phyloP scores from a whole-genome alignment of 805 yeast species.

The Saccharomycopsis schoenii region DNA sequence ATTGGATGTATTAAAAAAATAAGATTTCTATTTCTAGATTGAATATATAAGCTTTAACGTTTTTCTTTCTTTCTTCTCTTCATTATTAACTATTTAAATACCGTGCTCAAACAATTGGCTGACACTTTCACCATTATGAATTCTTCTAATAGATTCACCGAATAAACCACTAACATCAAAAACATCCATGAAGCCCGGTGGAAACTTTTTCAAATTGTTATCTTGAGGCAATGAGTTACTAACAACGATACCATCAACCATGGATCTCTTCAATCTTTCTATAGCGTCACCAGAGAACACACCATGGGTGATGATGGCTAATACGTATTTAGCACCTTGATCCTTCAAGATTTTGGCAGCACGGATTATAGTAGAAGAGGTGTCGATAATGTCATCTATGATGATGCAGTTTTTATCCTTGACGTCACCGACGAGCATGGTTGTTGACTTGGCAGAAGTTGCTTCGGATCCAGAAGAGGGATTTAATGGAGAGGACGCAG shows the following conservation, averaged over 20 bases:
- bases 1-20: not conserved
- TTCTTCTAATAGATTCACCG: slow-evolving; percentile 92
- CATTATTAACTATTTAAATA: slow-evolving; percentile 21
- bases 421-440: slow-evolving; percentile 96
- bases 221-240: slow-evolving; percentile 89
- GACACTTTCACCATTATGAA: slow-evolving; percentile 94
- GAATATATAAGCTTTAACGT: not conserved
- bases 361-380: slow-evolving; percentile 82
- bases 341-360: slow-evolving; percentile 89
- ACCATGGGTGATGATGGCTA: slow-evolving; percentile 88
- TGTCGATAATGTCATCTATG: slow-evolving; percentile 89
- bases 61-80: not conserved
- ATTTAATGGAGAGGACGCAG: not conserved
- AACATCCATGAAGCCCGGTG: slow-evolving; percentile 63
- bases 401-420: slow-evolving; percentile 77
- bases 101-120: slow-evolving; percentile 87
- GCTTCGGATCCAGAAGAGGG: not conserved
- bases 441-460: slow-evolving; percentile 38
- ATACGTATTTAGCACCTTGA: slow-evolving; percentile 82
- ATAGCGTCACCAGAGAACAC: slow-evolving; percentile 88
- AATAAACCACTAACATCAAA: slow-evolving; percentile 81
- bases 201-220: slow-evolving; percentile 35
- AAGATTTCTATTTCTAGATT: not conserved
- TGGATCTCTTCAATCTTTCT: slow-evolving; percentile 51
- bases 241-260: slow-evolving; percentile 75